phyloP scores from a whole-genome alignment of 176 grass and related monocot genomes.

The Oryza rufipogon region DNA sequence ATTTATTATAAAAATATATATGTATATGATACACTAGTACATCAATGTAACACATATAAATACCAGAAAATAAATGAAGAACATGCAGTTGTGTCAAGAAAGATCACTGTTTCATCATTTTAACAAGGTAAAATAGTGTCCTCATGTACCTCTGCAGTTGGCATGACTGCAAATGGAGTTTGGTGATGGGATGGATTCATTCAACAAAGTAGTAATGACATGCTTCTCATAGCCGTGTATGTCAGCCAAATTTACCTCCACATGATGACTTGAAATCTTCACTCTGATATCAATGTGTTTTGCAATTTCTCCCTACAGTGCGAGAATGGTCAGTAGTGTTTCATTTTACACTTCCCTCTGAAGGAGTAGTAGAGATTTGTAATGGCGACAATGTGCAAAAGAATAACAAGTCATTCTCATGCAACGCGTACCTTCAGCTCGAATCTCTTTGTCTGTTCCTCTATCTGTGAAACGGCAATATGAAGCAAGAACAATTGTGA shows the following conservation, averaged over 20 bases:
- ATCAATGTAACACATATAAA: constrained; percentile 3
- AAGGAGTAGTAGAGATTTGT: neutral
- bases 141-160: constrained; percentile 56
- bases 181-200: constrained; percentile 47
- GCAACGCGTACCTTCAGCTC: constrained; percentile 57
- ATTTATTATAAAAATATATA: too few species aligned
- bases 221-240: constrained; percentile 73
- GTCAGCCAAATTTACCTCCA: constrained; percentile 70
- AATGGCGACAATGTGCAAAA: neutral
- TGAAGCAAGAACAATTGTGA: neutral
- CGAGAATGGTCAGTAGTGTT: neutral
- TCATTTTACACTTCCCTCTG: neutral
- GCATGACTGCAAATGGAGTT: constrained; percentile 36
- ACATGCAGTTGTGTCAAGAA: neutral
- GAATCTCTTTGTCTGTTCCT: constrained; percentile 52
- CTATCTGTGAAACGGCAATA: constrained; percentile 39
- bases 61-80: neutral
- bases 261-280: constrained; percentile 57
- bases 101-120: neutral
- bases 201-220: constrained; percentile 62
- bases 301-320: constrained; percentile 56
- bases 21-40: neutral
- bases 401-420: neutral
- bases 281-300: constrained; percentile 57
- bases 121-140: constrained; percentile 3